Base-by-base conservation (phyloP, 345 rosid genomes). In the Sapria himalayana region DNA sequence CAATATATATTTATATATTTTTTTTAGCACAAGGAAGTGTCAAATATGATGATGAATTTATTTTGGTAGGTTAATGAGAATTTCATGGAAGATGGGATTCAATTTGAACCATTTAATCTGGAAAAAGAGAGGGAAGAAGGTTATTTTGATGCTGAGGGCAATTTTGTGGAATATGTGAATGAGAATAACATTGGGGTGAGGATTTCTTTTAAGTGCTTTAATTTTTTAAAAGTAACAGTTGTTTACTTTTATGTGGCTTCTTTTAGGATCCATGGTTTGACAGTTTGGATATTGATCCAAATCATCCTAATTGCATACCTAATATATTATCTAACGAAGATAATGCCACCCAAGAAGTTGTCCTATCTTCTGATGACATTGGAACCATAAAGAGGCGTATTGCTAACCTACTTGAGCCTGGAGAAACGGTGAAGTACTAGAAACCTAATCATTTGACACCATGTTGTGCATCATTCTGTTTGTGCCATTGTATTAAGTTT, bases 211-310 rank as follows among this genome's bases (percentile, higher is more conserved):
- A 15, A 15, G 40, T 36, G 40, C 40, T 15, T 15, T n/a, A 5
- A 9, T 36, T 18, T 29, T 22, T 16, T 17, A 8, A 3, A 15
- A 12, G 11, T 37, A 23, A 15, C 11, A 9, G 23, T 15, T 18
- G 14, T n/a, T 10, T 21, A 18, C 29, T 54, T 48, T 44, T 33
- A 17, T 52, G 31, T 56, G 29, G 39, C 15, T 46, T 60, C 29
- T 57, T 64, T 55, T 65, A 91, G 99, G 99, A 91, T 68, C 84
- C 99, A 16, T 91, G 99, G 99, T 80, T 91, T 54, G 99, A 91
- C 55, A 74, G 74, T 51, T 52, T 80, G 62, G 92, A 70, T 25
- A 62, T 32, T 20, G 65, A 69, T 56, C 59, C 73, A 25, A 60
- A 63, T 52, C 55, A 61, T 64, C 58, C 65, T 47, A 76, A 71